Percentiles rank a stretch among this genome's conserved stretches.
phyloP scores from a whole-genome alignment of 306 rosid genomes.

The Casuarina equisetifolia region DNA sequence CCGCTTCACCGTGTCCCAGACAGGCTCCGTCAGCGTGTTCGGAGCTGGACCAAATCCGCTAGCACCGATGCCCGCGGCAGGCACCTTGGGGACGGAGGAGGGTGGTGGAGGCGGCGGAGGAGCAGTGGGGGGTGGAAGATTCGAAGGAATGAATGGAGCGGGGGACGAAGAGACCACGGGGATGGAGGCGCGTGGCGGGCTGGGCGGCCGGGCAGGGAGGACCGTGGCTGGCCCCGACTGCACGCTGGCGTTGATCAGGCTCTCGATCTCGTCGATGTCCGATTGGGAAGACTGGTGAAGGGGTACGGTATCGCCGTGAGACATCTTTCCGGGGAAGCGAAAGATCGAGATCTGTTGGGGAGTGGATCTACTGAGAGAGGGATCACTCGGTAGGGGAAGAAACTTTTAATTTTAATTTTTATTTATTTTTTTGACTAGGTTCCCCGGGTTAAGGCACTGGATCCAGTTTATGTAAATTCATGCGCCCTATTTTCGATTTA shows the following conservation, averaged over 20 bases:
- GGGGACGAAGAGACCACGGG: conserved; percentile 63
- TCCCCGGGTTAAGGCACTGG: too few relatives aligned
- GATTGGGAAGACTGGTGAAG: conserved; percentile 91
- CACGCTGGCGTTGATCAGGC: conserved; percentile 73
- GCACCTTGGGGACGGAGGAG: conserved; percentile 33
- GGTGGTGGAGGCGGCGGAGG: conserved; percentile 21
- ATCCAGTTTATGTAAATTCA: too few relatives aligned
- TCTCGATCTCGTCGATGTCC: conserved; percentile 99
- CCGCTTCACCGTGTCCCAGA: conserved; percentile 91
- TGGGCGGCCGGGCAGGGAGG: conserved; percentile 70
- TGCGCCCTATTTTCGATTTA: too few relatives aligned
- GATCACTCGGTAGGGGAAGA: not conserved
- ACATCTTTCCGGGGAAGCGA: conserved; percentile 59
- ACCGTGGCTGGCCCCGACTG: conserved; percentile 62
- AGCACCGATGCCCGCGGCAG: conserved; percentile 26
- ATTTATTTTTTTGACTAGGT: too few relatives aligned
- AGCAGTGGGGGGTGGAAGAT: conserved; percentile 43
- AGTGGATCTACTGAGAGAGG: conserved; percentile 6
- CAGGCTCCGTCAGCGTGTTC: conserved; percentile 92
- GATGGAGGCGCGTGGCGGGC: conserved; percentile 86
- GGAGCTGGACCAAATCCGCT: conserved; percentile 76
- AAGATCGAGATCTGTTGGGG: not conserved
- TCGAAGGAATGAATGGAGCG: conserved; percentile 30
- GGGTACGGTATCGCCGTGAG: conserved; percentile 84
- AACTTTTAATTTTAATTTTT: too few relatives aligned